Base-by-base conservation (phyloP, 108 stramenopile species). In the Mediolabrus comicus region DNA sequence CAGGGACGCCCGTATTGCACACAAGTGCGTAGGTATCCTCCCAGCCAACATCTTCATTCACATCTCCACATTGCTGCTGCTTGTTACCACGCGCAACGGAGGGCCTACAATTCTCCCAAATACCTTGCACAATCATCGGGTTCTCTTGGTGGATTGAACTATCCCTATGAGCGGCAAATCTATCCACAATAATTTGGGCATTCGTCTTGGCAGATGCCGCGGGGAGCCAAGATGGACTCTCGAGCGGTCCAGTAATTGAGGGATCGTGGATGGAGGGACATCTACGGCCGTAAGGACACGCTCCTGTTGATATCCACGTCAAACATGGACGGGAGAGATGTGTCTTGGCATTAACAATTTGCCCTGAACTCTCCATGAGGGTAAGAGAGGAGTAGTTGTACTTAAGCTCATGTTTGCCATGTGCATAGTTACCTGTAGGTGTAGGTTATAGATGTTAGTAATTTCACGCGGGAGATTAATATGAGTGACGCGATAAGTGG, bases 321-420 rank as follows among this genome's bases (percentile, higher is more conserved):
- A 91, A 84, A 67, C 95, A 96, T 17, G 87, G 88, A 43, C 84
- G 86, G 32, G 84, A 84, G 2, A 92, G 86, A 67, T 87, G 93
- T 2, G 83, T 84, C 36, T 87, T 67, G 67, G 41, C 83, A 17
- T 79, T 88, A 71, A 87, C 87, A 30, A 92, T 78, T 53, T 89
- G 53, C 0, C 88, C 88, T 11, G 82, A 87, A 22, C 57, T 19
- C 12, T 93, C 87, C 39, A 92, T 43, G 63, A 92, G 91, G 62
- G 84, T 70, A 12, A 96, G 24, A 29, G 39, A 13, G 22, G 39
- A 65, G 31, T 82, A 88, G 30, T 86, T 92, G 58, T 84, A 86
- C 59, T 93, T 85, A 12, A 96, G 78, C 54, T 96, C 95, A 31
- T 89, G 81, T 46, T 96, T 90, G 13, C 95, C 92, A 74, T 96